Evolutionary conservation across 2,329 filamentous ascomycete species (phyloP).

Genomic region (Neonectria magnoliae): DNA sequence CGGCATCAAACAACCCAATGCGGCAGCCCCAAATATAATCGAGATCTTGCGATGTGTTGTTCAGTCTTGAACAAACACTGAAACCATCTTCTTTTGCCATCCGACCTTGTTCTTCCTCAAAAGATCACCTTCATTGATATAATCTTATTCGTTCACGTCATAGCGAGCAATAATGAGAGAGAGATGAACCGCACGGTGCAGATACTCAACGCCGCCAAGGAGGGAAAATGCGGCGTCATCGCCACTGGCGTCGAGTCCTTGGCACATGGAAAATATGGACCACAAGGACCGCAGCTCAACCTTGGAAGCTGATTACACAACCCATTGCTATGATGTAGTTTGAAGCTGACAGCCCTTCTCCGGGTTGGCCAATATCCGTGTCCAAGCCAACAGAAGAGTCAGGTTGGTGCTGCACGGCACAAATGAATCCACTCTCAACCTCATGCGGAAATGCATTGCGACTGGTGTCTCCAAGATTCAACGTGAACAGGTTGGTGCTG

Average conservation of each 20-base stretch:
- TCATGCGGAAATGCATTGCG: conserved; percentile 61
- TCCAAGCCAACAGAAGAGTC: no score
- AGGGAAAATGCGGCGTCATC: conserved; percentile 27
- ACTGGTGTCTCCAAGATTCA: conserved; percentile 65
- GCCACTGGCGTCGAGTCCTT: conserved; percentile 78
- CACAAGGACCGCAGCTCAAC: conserved; percentile 69
- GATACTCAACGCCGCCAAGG: conserved; percentile 29
- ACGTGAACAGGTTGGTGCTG: conserved; percentile 64
- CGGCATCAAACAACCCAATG: no score
- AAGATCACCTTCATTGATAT: no score
- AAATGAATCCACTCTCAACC: conserved; percentile 60
- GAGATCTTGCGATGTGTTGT: no score
- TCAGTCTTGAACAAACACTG: no score
- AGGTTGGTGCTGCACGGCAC: conserved; percentile 62
- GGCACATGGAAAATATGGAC: conserved; percentile 78
- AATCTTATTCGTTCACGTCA: no score
- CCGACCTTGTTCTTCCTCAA: no score
- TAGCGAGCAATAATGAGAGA: not conserved
- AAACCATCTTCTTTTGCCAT: no score
- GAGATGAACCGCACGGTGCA: conserved; percentile 24
- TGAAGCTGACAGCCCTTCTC: no score
- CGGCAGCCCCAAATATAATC: no score
- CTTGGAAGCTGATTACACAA: conserved; percentile 55
- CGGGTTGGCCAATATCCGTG: no score
- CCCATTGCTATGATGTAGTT: no score